A percentile compares a stretch with the other conserved stretches of the same genome.
Conservation (phyloP, 495 filamentous ascomycete genomes). For the Aspergillus avenaceus region DNA sequence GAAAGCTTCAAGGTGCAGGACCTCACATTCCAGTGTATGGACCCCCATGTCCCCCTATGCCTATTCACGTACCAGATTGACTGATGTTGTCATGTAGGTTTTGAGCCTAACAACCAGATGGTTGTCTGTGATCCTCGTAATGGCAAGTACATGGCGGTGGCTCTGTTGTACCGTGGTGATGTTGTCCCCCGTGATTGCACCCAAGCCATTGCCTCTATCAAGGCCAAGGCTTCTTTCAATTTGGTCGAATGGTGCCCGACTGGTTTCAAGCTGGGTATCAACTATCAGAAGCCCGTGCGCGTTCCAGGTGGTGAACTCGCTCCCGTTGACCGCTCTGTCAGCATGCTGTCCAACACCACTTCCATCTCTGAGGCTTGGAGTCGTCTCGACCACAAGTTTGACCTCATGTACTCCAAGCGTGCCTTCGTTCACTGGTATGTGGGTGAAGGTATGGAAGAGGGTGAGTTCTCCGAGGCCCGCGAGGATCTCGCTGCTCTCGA, state of each 20-base stretch:
- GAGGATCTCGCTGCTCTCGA: slow-evolving; percentile 86
- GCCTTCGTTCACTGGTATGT: slow-evolving; percentile 96
- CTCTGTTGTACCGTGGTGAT: slow-evolving; percentile 85
- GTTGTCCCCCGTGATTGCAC: slow-evolving; percentile 82
- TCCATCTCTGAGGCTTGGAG: slow-evolving; percentile 89
- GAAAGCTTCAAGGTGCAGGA: slow-evolving; percentile 91
- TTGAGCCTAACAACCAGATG: slow-evolving; percentile 96
- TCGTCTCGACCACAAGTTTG: slow-evolving; percentile 88
- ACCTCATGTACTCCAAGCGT: slow-evolving; percentile 95
- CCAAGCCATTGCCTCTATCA: slow-evolving; percentile 73
- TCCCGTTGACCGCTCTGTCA: slow-evolving; percentile 79
- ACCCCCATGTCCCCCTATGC: neutral
- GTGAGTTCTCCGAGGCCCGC: slow-evolving; percentile 86
- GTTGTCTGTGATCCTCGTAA: slow-evolving; percentile 89
- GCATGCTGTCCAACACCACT: slow-evolving; percentile 90
- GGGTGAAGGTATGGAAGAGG: slow-evolving; percentile 94
- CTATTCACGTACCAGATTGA: slow-evolving; percentile 21
- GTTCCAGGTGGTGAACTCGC: slow-evolving; percentile 78
- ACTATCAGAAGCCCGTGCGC: slow-evolving; percentile 80
- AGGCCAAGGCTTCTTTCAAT: slow-evolving; percentile 86
- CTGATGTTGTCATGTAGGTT: slow-evolving; percentile 45
- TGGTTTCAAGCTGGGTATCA: slow-evolving; percentile 92
- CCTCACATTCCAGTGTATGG: slow-evolving; percentile 78
- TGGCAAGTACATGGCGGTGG: slow-evolving; percentile 93
- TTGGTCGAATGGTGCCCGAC: slow-evolving; percentile 96